phyloP scores from a whole-genome alignment of 257 asterid genomes.

The Petrea volubilis region DNA sequence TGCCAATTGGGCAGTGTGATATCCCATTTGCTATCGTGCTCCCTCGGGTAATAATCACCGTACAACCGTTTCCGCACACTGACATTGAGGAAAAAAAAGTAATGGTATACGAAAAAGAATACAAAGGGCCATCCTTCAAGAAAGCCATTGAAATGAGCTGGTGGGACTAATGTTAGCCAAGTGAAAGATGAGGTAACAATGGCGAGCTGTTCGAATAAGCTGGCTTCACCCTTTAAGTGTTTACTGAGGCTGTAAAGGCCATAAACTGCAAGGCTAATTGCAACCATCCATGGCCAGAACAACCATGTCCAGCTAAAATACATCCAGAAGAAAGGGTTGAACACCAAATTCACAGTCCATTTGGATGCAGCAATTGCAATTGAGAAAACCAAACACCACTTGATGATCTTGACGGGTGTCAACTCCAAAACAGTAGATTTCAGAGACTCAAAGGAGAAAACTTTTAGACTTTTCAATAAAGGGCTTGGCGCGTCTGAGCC shows the following conservation, averaged over 20 bases:
- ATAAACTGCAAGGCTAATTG: constrained; percentile 50
- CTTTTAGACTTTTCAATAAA: constrained; percentile 22
- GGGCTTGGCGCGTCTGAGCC: constrained; percentile 30
- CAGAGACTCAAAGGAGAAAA: constrained; percentile 46
- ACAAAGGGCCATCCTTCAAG: constrained; percentile 98
- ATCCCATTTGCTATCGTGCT: constrained; percentile 82
- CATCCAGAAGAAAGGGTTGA: constrained; percentile 90
- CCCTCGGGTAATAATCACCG: constrained; percentile 71
- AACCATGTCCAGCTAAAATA: constrained; percentile 93
- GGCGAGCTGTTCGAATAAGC: constrained; percentile 56
- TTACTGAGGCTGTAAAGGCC: constrained; percentile 59
- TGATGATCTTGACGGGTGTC: constrained; percentile 63
- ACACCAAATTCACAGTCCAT: constrained; percentile 47
- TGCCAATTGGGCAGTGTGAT: constrained; percentile 69
- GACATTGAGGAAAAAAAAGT: constrained; percentile 75
- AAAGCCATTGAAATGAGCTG: constrained; percentile 94
- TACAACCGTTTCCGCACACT: constrained; percentile 71
- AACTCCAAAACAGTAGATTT: constrained; percentile 49
- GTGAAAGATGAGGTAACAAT: constrained; percentile 79
- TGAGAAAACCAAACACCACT: constrained; percentile 57
- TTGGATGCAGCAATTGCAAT: constrained; percentile 62
- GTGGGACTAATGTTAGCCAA: constrained; percentile 90
- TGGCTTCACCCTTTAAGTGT: constrained; percentile 67
- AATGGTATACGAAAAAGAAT: constrained; percentile 87
- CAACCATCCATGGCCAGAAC: constrained; percentile 93